Evolutionary conservation across 345 rosid species (phyloP).

Genomic region (Physaria fendleri): DNA sequence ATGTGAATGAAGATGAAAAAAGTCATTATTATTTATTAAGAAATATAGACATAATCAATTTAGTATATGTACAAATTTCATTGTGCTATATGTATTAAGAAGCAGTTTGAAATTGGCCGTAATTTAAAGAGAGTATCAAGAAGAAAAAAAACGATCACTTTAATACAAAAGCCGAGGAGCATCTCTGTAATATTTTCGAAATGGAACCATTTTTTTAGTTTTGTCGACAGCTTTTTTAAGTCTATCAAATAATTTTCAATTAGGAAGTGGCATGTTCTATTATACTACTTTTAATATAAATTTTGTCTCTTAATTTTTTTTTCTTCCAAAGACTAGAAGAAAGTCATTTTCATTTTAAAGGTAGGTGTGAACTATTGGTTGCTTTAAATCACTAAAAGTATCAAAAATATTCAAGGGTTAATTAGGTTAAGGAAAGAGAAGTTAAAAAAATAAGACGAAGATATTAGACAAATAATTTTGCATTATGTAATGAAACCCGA

Average conservation of each 20-base stretch:
- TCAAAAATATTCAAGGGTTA: not conserved
- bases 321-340: not conserved
- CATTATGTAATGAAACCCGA: too few species aligned
- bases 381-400: not conserved
- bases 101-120: not conserved
- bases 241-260: slow-evolving; percentile 1
- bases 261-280: slow-evolving; percentile 1
- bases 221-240: slow-evolving; percentile 22
- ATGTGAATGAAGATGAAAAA: not conserved
- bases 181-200: slow-evolving; percentile 11
- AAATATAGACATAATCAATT: not conserved
- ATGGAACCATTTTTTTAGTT: slow-evolving; percentile 17
- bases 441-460: not conserved
- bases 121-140: not conserved
- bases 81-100: not conserved
- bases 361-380: not conserved
- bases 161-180: slow-evolving; percentile 6
- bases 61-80: not conserved
- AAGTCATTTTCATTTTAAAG: slow-evolving; percentile 17
- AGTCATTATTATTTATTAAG: not conserved
- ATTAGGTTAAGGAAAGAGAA: not conserved
- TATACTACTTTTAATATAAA: slow-evolving; percentile 12
- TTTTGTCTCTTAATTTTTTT: not conserved
- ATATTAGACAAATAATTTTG: too few species aligned
- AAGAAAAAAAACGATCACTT: slow-evolving; percentile 1